Conservation (phyloP, 1,284 basidiomycete species). For the Naganishia sp. region DNA sequence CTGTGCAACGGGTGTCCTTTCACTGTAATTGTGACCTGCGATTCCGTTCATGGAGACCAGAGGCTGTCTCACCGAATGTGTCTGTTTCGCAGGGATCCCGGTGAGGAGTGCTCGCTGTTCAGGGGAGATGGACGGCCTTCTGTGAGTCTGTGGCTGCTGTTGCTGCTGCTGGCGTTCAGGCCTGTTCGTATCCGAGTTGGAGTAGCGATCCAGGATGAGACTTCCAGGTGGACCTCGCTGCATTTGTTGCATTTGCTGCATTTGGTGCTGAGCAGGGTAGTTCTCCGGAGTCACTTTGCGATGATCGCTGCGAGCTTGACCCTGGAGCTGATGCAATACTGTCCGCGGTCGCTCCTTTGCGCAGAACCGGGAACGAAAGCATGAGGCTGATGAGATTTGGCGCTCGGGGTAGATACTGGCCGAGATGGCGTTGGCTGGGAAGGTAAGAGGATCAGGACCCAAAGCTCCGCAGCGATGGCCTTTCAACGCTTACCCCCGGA, state of each 20-base stretch:
- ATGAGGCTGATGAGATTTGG: conserved; percentile 22
- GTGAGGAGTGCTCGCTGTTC: conserved; percentile 16
- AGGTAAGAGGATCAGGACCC: neutral
- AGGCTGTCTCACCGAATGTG: conserved; percentile 10
- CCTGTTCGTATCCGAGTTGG: neutral
- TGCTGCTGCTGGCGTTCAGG: neutral
- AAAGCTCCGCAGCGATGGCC: neutral
- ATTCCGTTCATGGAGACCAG: neutral
- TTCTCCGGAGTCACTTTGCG: conserved; percentile 1
- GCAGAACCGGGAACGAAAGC: conserved; percentile 23
- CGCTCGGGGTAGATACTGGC: neutral
- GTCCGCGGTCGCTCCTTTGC: neutral
- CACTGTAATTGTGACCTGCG: neutral
- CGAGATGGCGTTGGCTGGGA: conserved; percentile 1
- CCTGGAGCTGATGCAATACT: neutral
- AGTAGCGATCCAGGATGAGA: neutral
- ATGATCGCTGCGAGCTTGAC: neutral
- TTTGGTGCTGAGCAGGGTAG: neutral
- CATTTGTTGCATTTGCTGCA: neutral
- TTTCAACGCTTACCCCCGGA: neutral
- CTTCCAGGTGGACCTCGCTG: neutral
- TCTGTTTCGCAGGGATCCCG: neutral
- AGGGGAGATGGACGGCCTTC: conserved; percentile 5
- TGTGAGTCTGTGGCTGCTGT: neutral
- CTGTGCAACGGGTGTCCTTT: conserved; percentile 1